A percentile compares a stretch with the other conserved stretches of the same genome.
Evolutionary conservation across 257 asterid genomes (phyloP).

Genomic region (Hygrophila difformis): DNA sequence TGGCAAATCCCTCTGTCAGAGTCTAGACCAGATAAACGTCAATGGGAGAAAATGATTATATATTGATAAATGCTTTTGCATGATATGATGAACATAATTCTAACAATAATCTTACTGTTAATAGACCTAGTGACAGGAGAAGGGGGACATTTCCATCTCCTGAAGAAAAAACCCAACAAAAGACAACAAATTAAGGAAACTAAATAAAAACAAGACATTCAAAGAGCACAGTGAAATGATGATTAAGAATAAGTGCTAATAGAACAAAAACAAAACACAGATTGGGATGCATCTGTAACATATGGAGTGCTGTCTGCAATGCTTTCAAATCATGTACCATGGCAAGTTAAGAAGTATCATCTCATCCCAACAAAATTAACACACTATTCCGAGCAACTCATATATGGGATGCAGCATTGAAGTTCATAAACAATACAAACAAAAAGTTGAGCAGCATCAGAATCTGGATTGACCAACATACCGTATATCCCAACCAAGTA

Average conservation of each 20-base stretch:
- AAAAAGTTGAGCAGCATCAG: too few species aligned
- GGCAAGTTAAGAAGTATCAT: too few species aligned
- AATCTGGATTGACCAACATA: conserved; percentile 5
- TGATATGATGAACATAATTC: conserved; percentile 7
- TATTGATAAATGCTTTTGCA: background rate
- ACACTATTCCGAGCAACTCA: too few species aligned
- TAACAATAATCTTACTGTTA: conserved; percentile 54
- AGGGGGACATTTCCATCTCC: conserved; percentile 37
- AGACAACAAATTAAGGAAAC: background rate
- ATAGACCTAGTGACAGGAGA: conserved; percentile 31
- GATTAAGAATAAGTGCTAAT: background rate
- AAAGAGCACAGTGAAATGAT: background rate
- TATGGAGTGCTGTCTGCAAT: too few species aligned
- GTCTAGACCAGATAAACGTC: conserved; percentile 33
- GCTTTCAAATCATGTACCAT: too few species aligned
- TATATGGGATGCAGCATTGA: too few species aligned
- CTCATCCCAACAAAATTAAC: too few species aligned
- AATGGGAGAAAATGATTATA: conserved; percentile 12
- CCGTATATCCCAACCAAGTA: conserved; percentile 85
- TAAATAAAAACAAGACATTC: conserved; percentile 1
- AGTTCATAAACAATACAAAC: too few species aligned
- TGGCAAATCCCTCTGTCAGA: conserved; percentile 76
- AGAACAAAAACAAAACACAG: too few species aligned
- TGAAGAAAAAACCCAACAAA: conserved; percentile 9
- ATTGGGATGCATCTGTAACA: too few species aligned